phyloP scores from a whole-genome alignment of 1,139 yeast genomes.

The Geotrichum aggregatum region DNA sequence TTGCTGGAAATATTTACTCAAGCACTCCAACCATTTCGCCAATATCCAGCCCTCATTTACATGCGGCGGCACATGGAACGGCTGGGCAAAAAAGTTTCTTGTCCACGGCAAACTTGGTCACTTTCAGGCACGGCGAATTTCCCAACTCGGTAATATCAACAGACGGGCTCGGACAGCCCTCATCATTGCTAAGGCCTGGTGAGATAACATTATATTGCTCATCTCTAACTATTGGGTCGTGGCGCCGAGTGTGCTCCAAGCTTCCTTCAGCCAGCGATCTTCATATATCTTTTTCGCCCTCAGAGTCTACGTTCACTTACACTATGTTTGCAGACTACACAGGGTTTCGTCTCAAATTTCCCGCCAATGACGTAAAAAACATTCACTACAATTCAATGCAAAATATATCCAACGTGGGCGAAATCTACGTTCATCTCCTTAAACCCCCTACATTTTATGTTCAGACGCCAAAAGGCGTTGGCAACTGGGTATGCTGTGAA shows the following conservation, averaged over 20 bases:
- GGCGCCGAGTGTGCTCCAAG: conserved; percentile 32
- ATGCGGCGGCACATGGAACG: not conserved
- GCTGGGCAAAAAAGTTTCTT: not conserved
- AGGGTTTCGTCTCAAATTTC: conserved; percentile 32
- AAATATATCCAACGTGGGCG: conserved; percentile 23
- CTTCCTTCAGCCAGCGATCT: conserved; percentile 28
- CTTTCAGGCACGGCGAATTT: not conserved
- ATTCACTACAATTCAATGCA: conserved; percentile 23
- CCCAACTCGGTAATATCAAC: not conserved
- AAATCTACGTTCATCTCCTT: conserved; percentile 26
- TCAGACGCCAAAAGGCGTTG: conserved; percentile 22
- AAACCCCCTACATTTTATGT: conserved; percentile 31
- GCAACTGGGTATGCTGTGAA: conserved; percentile 30
- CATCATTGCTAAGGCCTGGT: conserved; percentile 3
- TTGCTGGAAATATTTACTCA: conserved; percentile 35
- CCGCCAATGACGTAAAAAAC: conserved; percentile 27
- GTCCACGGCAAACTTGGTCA: not conserved
- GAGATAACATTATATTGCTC: conserved; percentile 28
- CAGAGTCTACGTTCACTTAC: conserved; percentile 29
- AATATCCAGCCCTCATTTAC: conserved; percentile 6
- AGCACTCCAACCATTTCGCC: conserved; percentile 10
- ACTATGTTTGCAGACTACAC: conserved; percentile 29
- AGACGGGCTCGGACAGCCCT: not conserved
- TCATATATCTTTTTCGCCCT: conserved; percentile 28
- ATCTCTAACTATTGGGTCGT: conserved; percentile 34